A percentile compares a stretch with the other conserved stretches of the same genome.
Evolutionary conservation across 2,329 filamentous ascomycete genomes (phyloP).

Genomic region (Pseudogymnoascus sp.): DNA sequence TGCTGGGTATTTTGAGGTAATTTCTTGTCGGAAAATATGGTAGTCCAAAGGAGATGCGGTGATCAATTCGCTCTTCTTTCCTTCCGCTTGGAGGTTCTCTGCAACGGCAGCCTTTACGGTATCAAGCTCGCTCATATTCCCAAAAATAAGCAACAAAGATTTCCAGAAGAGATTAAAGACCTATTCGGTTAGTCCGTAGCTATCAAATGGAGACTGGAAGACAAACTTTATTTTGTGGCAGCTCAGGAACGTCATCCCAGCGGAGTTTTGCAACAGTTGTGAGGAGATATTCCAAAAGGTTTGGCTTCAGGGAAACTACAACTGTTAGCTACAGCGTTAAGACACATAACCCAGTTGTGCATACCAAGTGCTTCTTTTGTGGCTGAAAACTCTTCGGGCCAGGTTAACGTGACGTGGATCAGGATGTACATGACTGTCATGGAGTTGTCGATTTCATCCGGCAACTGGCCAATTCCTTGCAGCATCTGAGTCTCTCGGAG

Average conservation of each 20-base stretch:
- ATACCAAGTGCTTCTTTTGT: not conserved
- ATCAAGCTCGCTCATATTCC: slow-evolving; percentile 64
- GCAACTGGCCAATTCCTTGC: slow-evolving; percentile 21
- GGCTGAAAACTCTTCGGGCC: slow-evolving; percentile 38
- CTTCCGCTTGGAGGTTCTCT: slow-evolving; percentile 49
- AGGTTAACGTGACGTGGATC: slow-evolving; percentile 47
- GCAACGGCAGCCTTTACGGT: slow-evolving; percentile 64
- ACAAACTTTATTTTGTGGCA: slow-evolving; percentile 55
- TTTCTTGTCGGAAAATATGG: slow-evolving; percentile 90
- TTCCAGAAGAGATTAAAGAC: slow-evolving; percentile 88
- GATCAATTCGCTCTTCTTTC: slow-evolving; percentile 62
- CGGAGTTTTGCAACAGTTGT: slow-evolving; percentile 58
- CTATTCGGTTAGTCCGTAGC: slow-evolving; percentile 31
- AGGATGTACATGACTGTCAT: slow-evolving; percentile 55
- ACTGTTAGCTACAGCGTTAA: slow-evolving; percentile 17
- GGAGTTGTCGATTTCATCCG: slow-evolving; percentile 53
- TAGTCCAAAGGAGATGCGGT: slow-evolving; percentile 94
- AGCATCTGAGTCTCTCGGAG: slow-evolving; percentile 23
- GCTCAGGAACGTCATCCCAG: slow-evolving; percentile 60
- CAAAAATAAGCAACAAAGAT: slow-evolving; percentile 75
- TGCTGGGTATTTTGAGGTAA: slow-evolving; percentile 94
- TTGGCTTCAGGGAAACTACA: slow-evolving; percentile 49
- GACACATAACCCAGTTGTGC: not conserved
- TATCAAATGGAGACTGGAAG: slow-evolving; percentile 19
- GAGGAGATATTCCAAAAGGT: slow-evolving; percentile 63